Conservation (phyloP, 306 rosid species). For the Neltuma alba region DNA sequence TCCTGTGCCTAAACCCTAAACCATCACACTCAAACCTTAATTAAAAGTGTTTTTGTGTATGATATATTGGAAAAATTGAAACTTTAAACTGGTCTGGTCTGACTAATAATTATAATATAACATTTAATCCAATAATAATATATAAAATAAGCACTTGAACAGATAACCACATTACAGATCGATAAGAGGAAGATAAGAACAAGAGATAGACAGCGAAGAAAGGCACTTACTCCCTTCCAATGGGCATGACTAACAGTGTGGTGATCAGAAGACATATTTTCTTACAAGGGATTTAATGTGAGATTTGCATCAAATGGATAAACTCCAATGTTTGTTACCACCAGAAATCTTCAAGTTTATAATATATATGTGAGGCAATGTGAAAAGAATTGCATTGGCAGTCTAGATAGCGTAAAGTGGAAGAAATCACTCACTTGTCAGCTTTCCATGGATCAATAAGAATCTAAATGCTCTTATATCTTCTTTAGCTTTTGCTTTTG, state of each 20-base stretch:
- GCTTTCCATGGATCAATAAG: neutral
- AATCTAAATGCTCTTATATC: neutral
- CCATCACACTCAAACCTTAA: too few relatives aligned
- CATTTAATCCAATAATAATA: neutral
- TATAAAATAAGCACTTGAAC: neutral
- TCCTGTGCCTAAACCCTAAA: too few relatives aligned
- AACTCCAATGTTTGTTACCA: neutral
- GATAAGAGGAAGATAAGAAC: neutral
- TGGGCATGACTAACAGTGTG: neutral
- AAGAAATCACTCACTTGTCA: neutral
- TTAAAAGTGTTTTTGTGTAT: neutral
- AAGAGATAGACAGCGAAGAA: neutral
- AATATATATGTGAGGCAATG: neutral
- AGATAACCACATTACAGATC: neutral
- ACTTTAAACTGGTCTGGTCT: too few relatives aligned
- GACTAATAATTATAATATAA: neutral
- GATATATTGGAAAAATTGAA: neutral
- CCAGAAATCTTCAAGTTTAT: neutral
- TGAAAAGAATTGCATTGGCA: neutral
- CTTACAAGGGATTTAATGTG: neutral
- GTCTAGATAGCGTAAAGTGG: neutral
- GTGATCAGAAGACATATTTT: constrained; percentile 8
- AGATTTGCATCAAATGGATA: neutral
- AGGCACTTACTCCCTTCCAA: constrained; percentile 12
- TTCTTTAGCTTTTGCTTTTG: neutral